Conservation (phyloP, 257 asterid species). For the Nicotiana attenuata region DNA sequence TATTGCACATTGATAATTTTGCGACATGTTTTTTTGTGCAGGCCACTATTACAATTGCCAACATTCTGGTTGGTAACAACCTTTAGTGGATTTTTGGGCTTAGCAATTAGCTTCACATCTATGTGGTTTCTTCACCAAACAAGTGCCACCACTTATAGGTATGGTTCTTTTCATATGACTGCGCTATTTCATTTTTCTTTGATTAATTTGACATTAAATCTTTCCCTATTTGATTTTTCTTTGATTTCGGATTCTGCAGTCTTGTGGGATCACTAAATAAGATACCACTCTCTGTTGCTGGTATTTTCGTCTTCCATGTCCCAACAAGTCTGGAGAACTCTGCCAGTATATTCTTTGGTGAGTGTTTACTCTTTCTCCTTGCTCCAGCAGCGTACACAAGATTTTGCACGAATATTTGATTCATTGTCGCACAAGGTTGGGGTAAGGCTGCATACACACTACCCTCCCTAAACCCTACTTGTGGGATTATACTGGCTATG, state of each 20-base stretch:
- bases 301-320: conserved; percentile 81
- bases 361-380: conserved; percentile 13
- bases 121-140: conserved; percentile 99
- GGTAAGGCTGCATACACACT: too few relatives aligned
- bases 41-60: conserved; percentile 73
- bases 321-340: conserved; percentile 82
- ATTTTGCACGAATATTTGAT: too few relatives aligned
- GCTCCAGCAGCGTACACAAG: too few relatives aligned
- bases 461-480: too few relatives aligned
- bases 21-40: conserved; percentile 25
- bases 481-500: too few relatives aligned
- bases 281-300: conserved; percentile 88
- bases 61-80: conserved; percentile 78
- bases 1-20: neutral
- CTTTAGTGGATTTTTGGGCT: conserved; percentile 80
- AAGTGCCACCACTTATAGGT: conserved; percentile 93
- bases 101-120: conserved; percentile 91
- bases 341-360: conserved; percentile 81
- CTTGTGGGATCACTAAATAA: conserved; percentile 90
- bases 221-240: conserved; percentile 3
- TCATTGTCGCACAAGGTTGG: too few relatives aligned
- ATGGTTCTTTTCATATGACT: conserved; percentile 2
- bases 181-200: neutral
- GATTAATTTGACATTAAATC: neutral
- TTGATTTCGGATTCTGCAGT: conserved; percentile 36